Conservation (phyloP, 2,329 filamentous ascomycete genomes). For the Apiospora koreana region DNA sequence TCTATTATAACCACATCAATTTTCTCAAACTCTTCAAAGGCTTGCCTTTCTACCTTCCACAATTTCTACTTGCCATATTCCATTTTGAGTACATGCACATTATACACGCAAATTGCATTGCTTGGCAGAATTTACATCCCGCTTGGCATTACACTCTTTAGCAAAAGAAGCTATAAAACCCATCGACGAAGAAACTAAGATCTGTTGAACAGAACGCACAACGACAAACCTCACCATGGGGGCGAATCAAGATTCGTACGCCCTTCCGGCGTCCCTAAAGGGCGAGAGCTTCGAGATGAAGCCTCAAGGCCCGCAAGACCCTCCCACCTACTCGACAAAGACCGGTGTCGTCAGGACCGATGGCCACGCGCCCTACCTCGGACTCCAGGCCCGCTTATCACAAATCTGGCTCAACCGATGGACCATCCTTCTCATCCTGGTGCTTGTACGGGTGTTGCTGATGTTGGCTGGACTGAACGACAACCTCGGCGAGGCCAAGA, state of each 20-base stretch:
- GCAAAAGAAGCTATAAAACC: background rate
- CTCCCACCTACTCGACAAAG: slow-evolving; percentile 62
- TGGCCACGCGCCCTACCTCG: slow-evolving; percentile 78
- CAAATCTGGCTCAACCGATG: slow-evolving; percentile 98
- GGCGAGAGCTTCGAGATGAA: background rate
- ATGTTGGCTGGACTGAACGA: slow-evolving; percentile 71
- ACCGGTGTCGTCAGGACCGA: slow-evolving; percentile 35
- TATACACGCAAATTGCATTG: background rate
- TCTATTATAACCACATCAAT: slow-evolving; percentile 18
- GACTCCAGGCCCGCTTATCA: slow-evolving; percentile 83
- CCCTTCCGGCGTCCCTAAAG: slow-evolving; percentile 8
- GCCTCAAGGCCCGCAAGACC: slow-evolving; percentile 12
- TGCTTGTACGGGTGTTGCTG: slow-evolving; percentile 79
- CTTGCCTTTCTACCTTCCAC: slow-evolving; percentile 13
- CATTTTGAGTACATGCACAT: background rate
- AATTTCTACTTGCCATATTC: slow-evolving; percentile 16
- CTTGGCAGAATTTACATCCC: background rate
- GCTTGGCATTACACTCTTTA: background rate
- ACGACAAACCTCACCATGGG: background rate
- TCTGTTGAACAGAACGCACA: background rate
- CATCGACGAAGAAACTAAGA: background rate
- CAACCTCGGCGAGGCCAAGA: slow-evolving; percentile 74
- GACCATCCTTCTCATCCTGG: slow-evolving; percentile 86
- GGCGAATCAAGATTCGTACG: background rate
- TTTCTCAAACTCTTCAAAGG: slow-evolving; percentile 9